Evolutionary conservation across 805 yeast species (phyloP).

Genomic region (Metschnikowia lachancei): DNA sequence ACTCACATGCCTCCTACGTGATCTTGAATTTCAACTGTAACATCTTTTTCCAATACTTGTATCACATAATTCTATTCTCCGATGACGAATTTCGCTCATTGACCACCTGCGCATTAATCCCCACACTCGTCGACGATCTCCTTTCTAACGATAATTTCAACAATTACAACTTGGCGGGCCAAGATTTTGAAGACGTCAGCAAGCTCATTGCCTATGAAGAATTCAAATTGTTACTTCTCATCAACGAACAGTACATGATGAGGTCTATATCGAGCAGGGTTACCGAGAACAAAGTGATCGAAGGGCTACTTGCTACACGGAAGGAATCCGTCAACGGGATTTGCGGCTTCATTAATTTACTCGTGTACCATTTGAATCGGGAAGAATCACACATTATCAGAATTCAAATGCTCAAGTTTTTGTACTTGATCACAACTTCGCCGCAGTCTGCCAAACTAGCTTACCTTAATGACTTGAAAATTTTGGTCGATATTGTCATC

Average conservation of each 20-base stretch:
- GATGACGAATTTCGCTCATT: constrained; percentile 35
- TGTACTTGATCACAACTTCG: constrained; percentile 71
- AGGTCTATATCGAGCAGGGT: constrained; percentile 32
- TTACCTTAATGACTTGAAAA: constrained; percentile 81
- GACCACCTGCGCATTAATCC: constrained; percentile 27
- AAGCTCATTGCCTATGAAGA: constrained; percentile 57
- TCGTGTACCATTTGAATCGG: constrained; percentile 64
- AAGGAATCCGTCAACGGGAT: constrained; percentile 43
- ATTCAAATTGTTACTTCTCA: constrained; percentile 65
- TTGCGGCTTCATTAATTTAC: constrained; percentile 65
- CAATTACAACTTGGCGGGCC: constrained; percentile 34
- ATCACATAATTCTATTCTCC: constrained; percentile 31
- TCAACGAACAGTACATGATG: constrained; percentile 90
- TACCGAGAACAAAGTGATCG: constrained; percentile 51
- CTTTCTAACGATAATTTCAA: constrained; percentile 35
- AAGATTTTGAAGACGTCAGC: constrained; percentile 38
- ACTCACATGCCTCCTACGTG: constrained; percentile 27
- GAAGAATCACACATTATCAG: constrained; percentile 68
- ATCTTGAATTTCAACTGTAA: constrained; percentile 40
- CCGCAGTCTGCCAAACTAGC: constrained; percentile 62
- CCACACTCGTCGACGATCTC: constrained; percentile 29
- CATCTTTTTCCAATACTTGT: constrained; percentile 41
- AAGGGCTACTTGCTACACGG: constrained; percentile 36
- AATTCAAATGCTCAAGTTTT: constrained; percentile 73
- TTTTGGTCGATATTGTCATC: constrained; percentile 76